Conservation (phyloP, 176 grass and related monocot genomes). For the Phyllostachys edulis region DNA sequence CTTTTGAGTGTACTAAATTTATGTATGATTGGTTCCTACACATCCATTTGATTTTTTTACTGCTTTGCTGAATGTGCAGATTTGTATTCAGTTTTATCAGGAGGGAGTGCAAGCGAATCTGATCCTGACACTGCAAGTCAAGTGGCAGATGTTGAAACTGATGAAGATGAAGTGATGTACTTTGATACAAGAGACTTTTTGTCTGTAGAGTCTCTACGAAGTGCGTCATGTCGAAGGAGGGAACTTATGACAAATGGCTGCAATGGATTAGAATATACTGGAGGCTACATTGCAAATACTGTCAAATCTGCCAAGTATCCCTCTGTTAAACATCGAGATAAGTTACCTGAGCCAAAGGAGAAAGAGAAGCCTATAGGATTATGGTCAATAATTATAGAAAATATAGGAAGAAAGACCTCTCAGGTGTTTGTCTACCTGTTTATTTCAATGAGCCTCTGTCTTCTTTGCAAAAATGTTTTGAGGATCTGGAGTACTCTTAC, state of each 20-base stretch:
- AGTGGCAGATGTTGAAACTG: conserved; percentile 72
- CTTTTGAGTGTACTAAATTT: not conserved
- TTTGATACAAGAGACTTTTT: conserved; percentile 92
- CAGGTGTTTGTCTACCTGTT: conserved; percentile 94
- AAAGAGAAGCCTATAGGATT: conserved; percentile 91
- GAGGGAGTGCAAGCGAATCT: conserved; percentile 79
- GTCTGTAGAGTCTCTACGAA: conserved; percentile 70
- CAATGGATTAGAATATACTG: conserved; percentile 47
- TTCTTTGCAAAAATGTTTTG: conserved; percentile 96
- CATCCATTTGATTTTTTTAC: conserved; percentile 10
- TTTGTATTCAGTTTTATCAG: conserved; percentile 96
- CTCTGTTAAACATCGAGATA: conserved; percentile 64
- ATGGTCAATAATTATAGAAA: conserved; percentile 99
- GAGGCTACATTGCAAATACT: conserved; percentile 30
- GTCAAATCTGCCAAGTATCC: conserved; percentile 58
- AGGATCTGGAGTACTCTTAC: conserved; percentile 94
- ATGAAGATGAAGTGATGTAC: conserved; percentile 77
- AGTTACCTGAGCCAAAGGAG: conserved; percentile 87
- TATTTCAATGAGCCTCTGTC: conserved; percentile 97
- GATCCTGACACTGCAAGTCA: conserved; percentile 89
- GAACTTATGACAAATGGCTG: conserved; percentile 54
- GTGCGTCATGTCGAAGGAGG: conserved; percentile 71
- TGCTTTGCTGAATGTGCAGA: conserved; percentile 48
- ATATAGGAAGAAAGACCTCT: conserved; percentile 97
- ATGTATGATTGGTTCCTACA: not conserved